Evolutionary conservation across 306 rosid species (phyloP).

Genomic region (Carpinus fangiana): DNA sequence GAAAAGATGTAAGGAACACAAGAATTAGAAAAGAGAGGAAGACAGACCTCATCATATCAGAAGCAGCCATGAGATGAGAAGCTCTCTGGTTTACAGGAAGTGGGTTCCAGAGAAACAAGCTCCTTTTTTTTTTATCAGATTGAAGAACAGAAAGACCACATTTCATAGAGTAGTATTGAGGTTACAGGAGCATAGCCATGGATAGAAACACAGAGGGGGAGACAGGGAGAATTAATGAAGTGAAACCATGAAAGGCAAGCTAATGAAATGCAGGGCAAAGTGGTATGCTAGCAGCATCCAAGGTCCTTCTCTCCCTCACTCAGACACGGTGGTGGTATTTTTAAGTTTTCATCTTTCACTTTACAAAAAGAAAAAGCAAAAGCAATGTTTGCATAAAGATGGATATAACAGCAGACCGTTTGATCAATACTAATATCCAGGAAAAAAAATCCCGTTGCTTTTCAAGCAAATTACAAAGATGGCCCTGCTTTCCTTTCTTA

Average conservation of each 20-base stretch:
- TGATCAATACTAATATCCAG: constrained; percentile 33
- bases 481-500: constrained; percentile 15
- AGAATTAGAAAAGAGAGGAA: constrained; percentile 25
- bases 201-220: constrained; percentile 17
- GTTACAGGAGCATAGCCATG: constrained; percentile 21
- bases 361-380: constrained; percentile 75
- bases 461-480: constrained; percentile 28
- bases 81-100: constrained; percentile 24
- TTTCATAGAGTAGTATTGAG: constrained; percentile 29
- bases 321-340: constrained; percentile 32
- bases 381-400: constrained; percentile 55
- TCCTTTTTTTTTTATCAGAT: constrained; percentile 2
- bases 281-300: constrained; percentile 34
- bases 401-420: constrained; percentile 56
- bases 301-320: constrained; percentile 21
- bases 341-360: constrained; percentile 58
- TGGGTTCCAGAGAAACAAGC: constrained; percentile 21
- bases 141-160: constrained; percentile 20
- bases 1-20: constrained; percentile 34
- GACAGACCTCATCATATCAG: constrained; percentile 34
- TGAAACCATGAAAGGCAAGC: background rate
- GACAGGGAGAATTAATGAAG: constrained; percentile 1
- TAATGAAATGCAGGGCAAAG: constrained; percentile 32
- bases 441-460: constrained; percentile 19
- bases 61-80: constrained; percentile 29